Evolutionary conservation across 1,139 yeast species (phyloP).

Genomic region (Zhuliangozyma parablackwelliae): DNA sequence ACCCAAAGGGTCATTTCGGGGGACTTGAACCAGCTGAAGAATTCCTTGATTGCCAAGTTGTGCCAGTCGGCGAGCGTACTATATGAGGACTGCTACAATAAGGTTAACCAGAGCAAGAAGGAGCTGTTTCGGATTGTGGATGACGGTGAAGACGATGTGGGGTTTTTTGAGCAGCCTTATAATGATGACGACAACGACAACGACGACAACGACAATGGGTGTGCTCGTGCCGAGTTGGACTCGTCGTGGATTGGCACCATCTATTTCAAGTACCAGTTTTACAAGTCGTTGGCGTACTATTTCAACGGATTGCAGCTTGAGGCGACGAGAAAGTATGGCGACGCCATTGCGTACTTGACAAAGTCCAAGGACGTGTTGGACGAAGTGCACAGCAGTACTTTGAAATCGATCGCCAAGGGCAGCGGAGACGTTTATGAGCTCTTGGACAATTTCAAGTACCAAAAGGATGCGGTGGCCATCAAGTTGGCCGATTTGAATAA

Average conservation of each 20-base stretch:
- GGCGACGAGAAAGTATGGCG: slow-evolving; percentile 59
- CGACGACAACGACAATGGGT: slow-evolving; percentile 15
- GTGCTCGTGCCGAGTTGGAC: slow-evolving; percentile 44
- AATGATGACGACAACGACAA: slow-evolving; percentile 17
- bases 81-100: slow-evolving; percentile 46
- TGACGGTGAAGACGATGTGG: slow-evolving; percentile 16
- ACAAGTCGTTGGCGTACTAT: slow-evolving; percentile 43
- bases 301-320: slow-evolving; percentile 52
- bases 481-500: slow-evolving; percentile 53
- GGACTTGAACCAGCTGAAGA: slow-evolving; percentile 46
- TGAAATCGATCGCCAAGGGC: slow-evolving; percentile 26
- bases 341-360: slow-evolving; percentile 65
- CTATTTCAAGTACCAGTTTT: slow-evolving; percentile 47
- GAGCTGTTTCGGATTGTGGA: slow-evolving; percentile 4
- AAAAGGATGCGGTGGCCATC: slow-evolving; percentile 40
- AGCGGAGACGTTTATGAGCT: slow-evolving; percentile 31
- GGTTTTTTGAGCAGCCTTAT: slow-evolving; percentile 7
- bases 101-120: slow-evolving; percentile 10
- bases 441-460: slow-evolving; percentile 41
- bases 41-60: slow-evolving; percentile 68
- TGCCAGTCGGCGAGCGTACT: slow-evolving; percentile 57
- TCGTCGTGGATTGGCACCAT: slow-evolving; percentile 41
- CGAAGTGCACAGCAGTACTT: slow-evolving; percentile 20
- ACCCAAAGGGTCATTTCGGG: slow-evolving; percentile 56
- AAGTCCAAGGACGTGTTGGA: slow-evolving; percentile 42